Evolutionary conservation across 441 rosid species (phyloP), one percentile per base, ranked within the genome.

Genomic region (Heliophila coronopifolia): DNA sequence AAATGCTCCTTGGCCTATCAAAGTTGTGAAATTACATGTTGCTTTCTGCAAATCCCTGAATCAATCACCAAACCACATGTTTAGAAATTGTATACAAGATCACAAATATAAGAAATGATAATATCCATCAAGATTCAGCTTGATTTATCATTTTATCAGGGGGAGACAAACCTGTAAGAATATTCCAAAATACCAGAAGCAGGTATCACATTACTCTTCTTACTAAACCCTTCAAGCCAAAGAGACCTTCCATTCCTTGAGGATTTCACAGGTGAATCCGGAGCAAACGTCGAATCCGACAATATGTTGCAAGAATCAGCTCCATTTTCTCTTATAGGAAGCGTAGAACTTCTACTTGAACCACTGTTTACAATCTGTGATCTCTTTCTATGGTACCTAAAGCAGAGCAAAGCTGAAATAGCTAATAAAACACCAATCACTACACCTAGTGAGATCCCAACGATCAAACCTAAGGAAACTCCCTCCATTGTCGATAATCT

Each of bases 31-130:
- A 72, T 88, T 92, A 63, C 48, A 66, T 9, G 99, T 92, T 56
- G 94, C 97, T 37, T 83, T 88, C 60, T 85, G 97, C 73, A 92
- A 77, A 77, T 92, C 99, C 85, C 99, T 92, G 80, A 35, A 68
- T 12, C 9, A 27, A 50, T 23, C 50, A 58, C 58, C 54, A 61
- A 13, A 3, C 0, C 36, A 13, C 41, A 65, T 14, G 25, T 37
- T 47, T 10, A 17, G 31, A 40, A 3, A 3, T n/a, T 1, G 16
- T 4, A 47, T 34, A 48, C 26, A 46, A 53, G 16, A 7, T 40
- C 38, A 45, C 10, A 19, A 36, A 40, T 1, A 27, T 22, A 61
- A 32, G 6, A 18, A 0, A 5, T 4, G 0, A 20, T 43, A 35
- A 39, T 43, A 20, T 9, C 30, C 12, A 4, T 16, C 31, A 47